Evolutionary conservation across 2,329 filamentous ascomycete genomes (phyloP).

Genomic region (Emydomyces testavorans): DNA sequence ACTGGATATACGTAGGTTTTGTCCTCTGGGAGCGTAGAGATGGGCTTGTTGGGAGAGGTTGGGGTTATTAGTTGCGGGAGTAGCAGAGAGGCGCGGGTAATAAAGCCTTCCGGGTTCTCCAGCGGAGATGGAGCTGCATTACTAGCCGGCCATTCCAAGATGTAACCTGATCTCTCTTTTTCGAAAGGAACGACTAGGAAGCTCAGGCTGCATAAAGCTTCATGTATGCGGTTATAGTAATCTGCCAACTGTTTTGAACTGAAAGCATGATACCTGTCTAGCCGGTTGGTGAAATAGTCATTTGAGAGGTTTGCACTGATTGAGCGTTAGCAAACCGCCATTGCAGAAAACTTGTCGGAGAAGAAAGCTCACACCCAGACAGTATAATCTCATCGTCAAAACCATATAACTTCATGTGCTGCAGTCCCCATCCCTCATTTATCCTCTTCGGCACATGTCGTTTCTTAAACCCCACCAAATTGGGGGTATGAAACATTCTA

Average conservation of each 20-base stretch:
- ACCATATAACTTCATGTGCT: constrained; percentile 98
- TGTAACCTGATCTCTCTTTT: constrained; percentile 38
- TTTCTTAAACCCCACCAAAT: constrained; percentile 77
- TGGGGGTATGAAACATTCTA: constrained; percentile 96
- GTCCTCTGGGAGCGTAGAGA: constrained; percentile 28
- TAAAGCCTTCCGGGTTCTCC: constrained; percentile 56
- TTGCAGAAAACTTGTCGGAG: neutral
- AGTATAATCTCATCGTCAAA: constrained; percentile 92
- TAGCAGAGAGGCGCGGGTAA: constrained; percentile 53
- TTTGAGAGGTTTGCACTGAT: constrained; percentile 69
- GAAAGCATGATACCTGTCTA: constrained; percentile 91
- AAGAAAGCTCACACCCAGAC: constrained; percentile 52
- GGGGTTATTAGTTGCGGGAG: constrained; percentile 57
- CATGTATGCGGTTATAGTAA: constrained; percentile 69
- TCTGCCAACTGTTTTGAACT: constrained; percentile 65
- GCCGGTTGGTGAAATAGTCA: constrained; percentile 92
- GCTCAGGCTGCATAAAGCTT: constrained; percentile 65
- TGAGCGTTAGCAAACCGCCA: constrained; percentile 4
- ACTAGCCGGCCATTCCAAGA: constrained; percentile 58
- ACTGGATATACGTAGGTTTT: constrained; percentile 76
- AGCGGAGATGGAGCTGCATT: constrained; percentile 70
- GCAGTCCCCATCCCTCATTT: constrained; percentile 95
- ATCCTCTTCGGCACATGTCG: constrained; percentile 74
- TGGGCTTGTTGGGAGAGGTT: constrained; percentile 24
- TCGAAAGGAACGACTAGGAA: constrained; percentile 58